phyloP scores from a whole-genome alignment of 768 basidiomycete species.

The Macrolepiota dolichaula region DNA sequence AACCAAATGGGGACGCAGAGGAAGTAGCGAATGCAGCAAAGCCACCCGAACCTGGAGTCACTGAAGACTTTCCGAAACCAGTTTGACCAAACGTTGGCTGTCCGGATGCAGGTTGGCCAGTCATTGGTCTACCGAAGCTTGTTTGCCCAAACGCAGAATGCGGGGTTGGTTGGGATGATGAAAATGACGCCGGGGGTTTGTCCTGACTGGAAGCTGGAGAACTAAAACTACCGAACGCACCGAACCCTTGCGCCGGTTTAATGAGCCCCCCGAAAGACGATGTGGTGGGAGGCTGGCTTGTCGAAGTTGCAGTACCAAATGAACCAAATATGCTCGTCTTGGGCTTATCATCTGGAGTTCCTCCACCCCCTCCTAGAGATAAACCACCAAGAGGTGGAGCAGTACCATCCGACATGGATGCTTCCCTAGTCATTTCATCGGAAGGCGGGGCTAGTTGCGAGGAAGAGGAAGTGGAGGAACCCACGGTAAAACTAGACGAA shows the following conservation, averaged over 20 bases:
- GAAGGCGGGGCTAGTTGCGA: constrained; percentile 17
- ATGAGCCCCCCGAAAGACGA: constrained; percentile 26
- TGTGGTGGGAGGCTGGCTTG: constrained; percentile 18
- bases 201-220: constrained; percentile 16
- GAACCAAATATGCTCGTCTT: constrained; percentile 34
- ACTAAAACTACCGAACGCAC: constrained; percentile 26
- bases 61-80: constrained; percentile 16
- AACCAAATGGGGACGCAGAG: constrained; percentile 10
- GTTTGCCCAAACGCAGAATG: constrained; percentile 15
- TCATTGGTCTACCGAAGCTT: constrained; percentile 27
- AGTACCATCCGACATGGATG: constrained; percentile 43
- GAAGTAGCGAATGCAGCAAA: constrained; percentile 15
- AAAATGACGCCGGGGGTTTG: constrained; percentile 16
- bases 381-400: constrained; percentile 34
- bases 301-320: constrained; percentile 22
- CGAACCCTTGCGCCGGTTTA: constrained; percentile 34
- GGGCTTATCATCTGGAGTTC: constrained; percentile 24
- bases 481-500: constrained; percentile 17
- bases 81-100: constrained; percentile 30
- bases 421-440: constrained; percentile 39
- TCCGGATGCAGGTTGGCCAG: constrained; percentile 32
- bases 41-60: constrained; percentile 10
- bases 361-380: constrained; percentile 28
- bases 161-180: constrained; percentile 9
- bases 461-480: constrained; percentile 17